Evolutionary conservation across 2,329 filamentous ascomycete genomes (phyloP).

Genomic region (Ophiostoma sp.): DNA sequence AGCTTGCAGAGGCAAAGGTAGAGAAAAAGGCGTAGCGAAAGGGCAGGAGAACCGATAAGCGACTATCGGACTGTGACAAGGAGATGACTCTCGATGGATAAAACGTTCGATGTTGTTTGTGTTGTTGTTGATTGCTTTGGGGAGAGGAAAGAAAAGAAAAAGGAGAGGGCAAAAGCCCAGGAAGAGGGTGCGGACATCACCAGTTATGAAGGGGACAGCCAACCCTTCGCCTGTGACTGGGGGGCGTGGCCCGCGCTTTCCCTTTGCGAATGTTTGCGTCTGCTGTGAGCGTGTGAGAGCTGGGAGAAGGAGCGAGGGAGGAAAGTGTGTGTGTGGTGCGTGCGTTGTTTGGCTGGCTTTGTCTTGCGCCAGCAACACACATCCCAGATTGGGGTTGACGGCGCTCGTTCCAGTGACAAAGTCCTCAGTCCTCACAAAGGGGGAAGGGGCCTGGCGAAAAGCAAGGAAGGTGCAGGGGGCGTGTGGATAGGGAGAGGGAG

Average conservation of each 20-base stretch:
- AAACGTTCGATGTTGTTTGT: slow-evolving; percentile 44
- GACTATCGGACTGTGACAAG: slow-evolving; percentile 62
- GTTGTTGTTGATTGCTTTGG: slow-evolving; percentile 52
- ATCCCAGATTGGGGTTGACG: neutral
- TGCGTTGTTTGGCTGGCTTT: slow-evolving; percentile 17
- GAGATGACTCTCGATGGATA: slow-evolving; percentile 54
- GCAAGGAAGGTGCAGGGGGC: neutral
- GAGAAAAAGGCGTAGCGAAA: slow-evolving; percentile 36
- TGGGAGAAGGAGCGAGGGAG: neutral
- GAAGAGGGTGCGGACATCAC: slow-evolving; percentile 34
- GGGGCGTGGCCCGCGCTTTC: slow-evolving; percentile 23
- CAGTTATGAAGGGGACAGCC: slow-evolving; percentile 32
- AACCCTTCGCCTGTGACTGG: slow-evolving; percentile 8
- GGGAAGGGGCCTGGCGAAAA: neutral
- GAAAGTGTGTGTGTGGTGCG: slow-evolving; percentile 14
- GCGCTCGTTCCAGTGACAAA: slow-evolving; percentile 5
- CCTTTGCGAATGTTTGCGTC: slow-evolving; percentile 12
- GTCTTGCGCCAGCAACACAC: slow-evolving; percentile 4
- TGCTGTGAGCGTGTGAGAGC: slow-evolving; percentile 9
- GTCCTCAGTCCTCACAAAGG: neutral
- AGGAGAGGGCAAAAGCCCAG: slow-evolving; percentile 36
- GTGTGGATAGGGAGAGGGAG: slow-evolving; percentile 5
- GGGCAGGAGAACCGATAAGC: slow-evolving; percentile 52
- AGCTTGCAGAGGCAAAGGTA: slow-evolving; percentile 30
- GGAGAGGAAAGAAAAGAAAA: slow-evolving; percentile 37